Base-by-base conservation (phyloP, 257 asterid genomes). In the Jacaranda mimosifolia region DNA sequence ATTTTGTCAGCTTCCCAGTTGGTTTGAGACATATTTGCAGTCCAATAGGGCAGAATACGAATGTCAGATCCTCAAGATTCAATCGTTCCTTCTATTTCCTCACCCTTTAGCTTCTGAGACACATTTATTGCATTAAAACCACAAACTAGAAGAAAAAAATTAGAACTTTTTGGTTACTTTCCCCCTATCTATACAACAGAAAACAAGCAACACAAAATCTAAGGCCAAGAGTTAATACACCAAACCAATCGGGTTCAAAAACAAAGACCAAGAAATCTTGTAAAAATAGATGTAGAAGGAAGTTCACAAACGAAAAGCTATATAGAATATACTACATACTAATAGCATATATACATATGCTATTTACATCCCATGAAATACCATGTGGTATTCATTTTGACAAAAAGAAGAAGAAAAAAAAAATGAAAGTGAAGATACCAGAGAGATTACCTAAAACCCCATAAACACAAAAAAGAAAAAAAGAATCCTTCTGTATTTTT, bases 1-100 rank as follows among this genome's bases (percentile, higher is more conserved):
- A 95, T 95, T 87, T 93, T 95, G 80, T 95, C 99, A 59, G 99
- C 99, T 87, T 95, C 98, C 99, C 99, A 95, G 88, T 95, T 95
- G 69, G 98, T 95, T 76, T 95, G 99, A 81, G 99, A 86, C 99
- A 95, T 92, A 73, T 71, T 77, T 76, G 49, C 59, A 57, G 78
- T 48, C 76, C 76, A 81, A 67, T 32, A 63, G 71, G 63, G 73
- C 83, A 75, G 73, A 76, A 76, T 10, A 76, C 79, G 58, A 79
- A 82, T 70, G 85, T 71, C 88, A 87, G 87, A 82, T 91, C 87
- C 85, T 77, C 75, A 64, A 77, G 26, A 69, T 56, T 68, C 62
- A 83, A 63, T 12, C 15, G 68, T 17, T 63, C 62, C 81, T 59
- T 51, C 70, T 21, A 65, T 56, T 71, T 79, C 75, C 43, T 26